Conservation (phyloP, 176 grass and related monocot genomes). For the Oryza nivara region DNA sequence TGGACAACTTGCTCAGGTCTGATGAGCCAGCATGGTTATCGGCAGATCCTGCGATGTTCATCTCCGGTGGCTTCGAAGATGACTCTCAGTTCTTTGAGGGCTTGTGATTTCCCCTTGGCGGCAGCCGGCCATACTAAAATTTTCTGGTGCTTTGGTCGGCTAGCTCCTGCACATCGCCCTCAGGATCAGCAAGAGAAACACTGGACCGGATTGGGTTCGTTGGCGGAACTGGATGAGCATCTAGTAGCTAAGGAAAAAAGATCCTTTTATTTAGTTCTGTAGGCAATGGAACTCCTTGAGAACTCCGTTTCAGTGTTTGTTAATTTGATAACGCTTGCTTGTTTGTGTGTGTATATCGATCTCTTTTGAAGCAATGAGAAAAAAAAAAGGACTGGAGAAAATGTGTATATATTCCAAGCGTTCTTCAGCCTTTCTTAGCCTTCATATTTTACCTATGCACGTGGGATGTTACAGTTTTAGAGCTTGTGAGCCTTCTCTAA, state of each 20-base stretch:
- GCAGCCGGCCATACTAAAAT: not conserved
- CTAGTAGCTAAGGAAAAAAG: not conserved
- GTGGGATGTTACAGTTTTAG: no score
- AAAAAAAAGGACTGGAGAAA: not conserved
- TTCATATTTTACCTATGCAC: no score
- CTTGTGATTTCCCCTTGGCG: constrained; percentile 7
- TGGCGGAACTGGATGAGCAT: constrained; percentile 26
- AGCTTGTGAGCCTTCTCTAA: no score
- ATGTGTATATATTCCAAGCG: not conserved
- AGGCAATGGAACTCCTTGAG: constrained; percentile 16
- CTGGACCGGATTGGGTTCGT: constrained; percentile 13
- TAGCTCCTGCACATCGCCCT: not conserved
- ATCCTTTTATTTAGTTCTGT: constrained; percentile 35
- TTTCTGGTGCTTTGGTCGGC: not conserved
- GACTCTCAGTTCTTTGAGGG: constrained; percentile 33
- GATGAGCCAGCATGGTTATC: constrained; percentile 28
- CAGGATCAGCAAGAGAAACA: not conserved
- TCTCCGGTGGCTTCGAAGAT: constrained; percentile 12
- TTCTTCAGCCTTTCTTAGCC: no score
- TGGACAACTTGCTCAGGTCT: constrained; percentile 42
- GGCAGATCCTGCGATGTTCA: constrained; percentile 21
- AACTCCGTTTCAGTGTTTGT: not conserved
- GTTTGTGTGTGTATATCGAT: constrained; percentile 11
- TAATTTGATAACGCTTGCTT: not conserved
- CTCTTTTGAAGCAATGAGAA: not conserved